These are phyloP conservation scores for Talaromyces ruber DNA, from an alignment of 495 filamentous ascomycete genomes.

Conservation along the genomic window DNA sequence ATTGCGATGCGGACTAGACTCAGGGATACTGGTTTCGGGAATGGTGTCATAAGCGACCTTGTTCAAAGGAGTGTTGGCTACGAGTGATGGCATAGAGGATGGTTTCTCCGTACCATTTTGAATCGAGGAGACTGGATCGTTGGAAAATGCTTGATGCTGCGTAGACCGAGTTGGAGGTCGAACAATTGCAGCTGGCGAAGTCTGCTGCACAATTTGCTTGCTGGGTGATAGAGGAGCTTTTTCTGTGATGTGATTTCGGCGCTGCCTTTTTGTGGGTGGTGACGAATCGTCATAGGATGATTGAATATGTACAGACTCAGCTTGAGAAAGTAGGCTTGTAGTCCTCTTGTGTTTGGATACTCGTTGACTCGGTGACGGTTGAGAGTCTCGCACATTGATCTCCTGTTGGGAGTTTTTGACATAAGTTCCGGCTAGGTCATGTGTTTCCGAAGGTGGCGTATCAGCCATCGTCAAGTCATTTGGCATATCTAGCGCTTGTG, in stretches of 20 bases:
- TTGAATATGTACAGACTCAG: background rate
- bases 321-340: background rate
- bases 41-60: slow-evolving; percentile 19
- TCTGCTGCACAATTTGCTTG: background rate
- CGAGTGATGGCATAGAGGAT: slow-evolving; percentile 33
- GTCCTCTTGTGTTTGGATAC: background rate
- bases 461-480: background rate
- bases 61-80: slow-evolving; percentile 31
- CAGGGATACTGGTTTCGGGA: slow-evolving; percentile 28
- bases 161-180: background rate
- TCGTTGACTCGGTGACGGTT: slow-evolving; percentile 27
- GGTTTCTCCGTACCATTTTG: slow-evolving; percentile 15
- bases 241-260: background rate
- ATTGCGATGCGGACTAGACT: slow-evolving; percentile 30
- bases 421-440: background rate
- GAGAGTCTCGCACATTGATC: slow-evolving; percentile 39
- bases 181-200: background rate
- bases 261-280: slow-evolving; percentile 4
- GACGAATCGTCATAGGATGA: slow-evolving; percentile 3
- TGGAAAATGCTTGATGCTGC: background rate
- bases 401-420: slow-evolving; percentile 24
- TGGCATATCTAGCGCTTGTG: slow-evolving; percentile 29
- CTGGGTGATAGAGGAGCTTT: background rate
- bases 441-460: background rate
- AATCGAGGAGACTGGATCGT: background rate